Percentiles rank a stretch among this genome's conserved stretches.
Conservation (phyloP, 129 eudicot species). For the Chrysanthemum makinoi region DNA sequence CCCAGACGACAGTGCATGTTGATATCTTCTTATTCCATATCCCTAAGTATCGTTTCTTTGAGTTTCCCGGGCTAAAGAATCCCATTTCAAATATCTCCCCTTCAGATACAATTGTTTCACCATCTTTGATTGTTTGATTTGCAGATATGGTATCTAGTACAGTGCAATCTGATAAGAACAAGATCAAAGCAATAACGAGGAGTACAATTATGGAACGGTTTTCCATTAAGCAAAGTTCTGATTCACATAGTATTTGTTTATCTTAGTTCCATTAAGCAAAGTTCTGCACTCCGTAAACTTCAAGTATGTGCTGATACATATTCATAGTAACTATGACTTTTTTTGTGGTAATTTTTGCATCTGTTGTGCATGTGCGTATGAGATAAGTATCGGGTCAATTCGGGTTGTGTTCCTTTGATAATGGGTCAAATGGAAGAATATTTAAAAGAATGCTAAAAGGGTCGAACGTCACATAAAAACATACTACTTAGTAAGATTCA, state of each 20-base stretch:
- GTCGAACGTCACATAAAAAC: too few species aligned
- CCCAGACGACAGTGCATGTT: slow-evolving; percentile 19
- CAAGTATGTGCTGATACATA: too few species aligned
- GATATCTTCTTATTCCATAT: slow-evolving; percentile 31
- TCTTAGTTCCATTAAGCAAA: background rate
- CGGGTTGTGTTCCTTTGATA: too few species aligned
- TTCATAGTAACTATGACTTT: too few species aligned
- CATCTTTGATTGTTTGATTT: too few species aligned
- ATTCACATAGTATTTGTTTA: background rate
- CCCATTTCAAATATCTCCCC: slow-evolving; percentile 15
- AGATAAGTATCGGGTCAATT: too few species aligned
- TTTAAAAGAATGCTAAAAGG: too few species aligned
- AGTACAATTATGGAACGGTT: background rate
- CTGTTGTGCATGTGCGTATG: too few species aligned
- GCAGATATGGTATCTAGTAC: too few species aligned
- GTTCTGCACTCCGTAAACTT: background rate
- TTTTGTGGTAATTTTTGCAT: too few species aligned
- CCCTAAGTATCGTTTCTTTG: slow-evolving; percentile 23
- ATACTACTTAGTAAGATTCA: too few species aligned
- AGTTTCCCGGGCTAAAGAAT: slow-evolving; percentile 18
- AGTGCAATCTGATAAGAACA: background rate
- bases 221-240: background rate
- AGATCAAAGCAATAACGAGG: background rate
- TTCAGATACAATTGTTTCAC: background rate
- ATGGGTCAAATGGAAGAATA: too few species aligned